Evolutionary conservation across 345 rosid species (phyloP).

Genomic region (Euphorbia pulcherrima): DNA sequence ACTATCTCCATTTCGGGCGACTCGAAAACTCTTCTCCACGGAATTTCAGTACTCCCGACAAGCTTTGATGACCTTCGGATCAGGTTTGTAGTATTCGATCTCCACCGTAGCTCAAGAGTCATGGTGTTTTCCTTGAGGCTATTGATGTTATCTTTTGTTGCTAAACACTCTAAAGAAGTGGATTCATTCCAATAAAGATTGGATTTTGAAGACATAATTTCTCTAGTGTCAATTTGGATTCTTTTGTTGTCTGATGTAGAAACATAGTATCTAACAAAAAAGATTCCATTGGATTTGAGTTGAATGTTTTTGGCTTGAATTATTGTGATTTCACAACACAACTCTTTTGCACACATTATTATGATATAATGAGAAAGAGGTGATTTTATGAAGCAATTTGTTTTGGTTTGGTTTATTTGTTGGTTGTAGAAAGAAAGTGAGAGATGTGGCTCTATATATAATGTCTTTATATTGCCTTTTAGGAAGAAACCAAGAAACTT

Average conservation of each 20-base stretch:
- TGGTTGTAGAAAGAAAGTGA: conserved; percentile 2
- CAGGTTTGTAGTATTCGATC: conserved; percentile 22
- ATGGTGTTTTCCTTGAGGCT: conserved; percentile 44
- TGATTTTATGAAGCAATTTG: background rate
- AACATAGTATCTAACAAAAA: conserved; percentile 68
- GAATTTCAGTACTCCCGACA: conserved; percentile 52
- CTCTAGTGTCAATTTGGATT: conserved; percentile 48
- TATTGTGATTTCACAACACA: conserved; percentile 48
- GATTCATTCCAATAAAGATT: conserved; percentile 50
- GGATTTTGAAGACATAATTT: conserved; percentile 41
- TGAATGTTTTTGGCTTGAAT: conserved; percentile 63
- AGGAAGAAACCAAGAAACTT: conserved; percentile 14
- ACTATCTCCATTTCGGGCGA: conserved; percentile 47
- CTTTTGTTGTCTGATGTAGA: conserved; percentile 47
- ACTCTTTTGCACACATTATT: conserved; percentile 33
- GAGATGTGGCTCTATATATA: conserved; percentile 4
- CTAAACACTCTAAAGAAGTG: conserved; percentile 56
- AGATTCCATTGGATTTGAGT: conserved; percentile 29
- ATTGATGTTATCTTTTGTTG: conserved; percentile 43
- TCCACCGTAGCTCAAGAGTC: conserved; percentile 58
- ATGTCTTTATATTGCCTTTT: conserved; percentile 6
- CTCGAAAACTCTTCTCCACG: conserved; percentile 45
- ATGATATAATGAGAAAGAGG: background rate
- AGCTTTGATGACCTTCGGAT: conserved; percentile 45
- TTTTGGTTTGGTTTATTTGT: background rate